Percentiles rank a stretch among this genome's conserved stretches.
phyloP scores from a whole-genome alignment of 805 yeast species.

The Yamadazyma scolyti region DNA sequence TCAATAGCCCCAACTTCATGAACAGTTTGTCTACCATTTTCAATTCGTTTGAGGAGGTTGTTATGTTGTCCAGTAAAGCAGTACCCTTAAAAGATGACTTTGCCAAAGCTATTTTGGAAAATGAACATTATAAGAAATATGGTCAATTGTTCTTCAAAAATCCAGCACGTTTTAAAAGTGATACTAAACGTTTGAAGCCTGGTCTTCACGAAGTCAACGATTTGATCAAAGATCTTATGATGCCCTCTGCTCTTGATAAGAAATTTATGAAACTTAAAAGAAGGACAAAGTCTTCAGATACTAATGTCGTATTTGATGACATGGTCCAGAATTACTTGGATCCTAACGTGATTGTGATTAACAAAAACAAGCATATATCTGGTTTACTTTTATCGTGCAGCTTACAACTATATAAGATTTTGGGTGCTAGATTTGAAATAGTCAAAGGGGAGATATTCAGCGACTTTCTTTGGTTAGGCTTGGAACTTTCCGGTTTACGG shows the following conservation, averaged over 20 bases:
- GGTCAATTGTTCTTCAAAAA: conserved; percentile 27
- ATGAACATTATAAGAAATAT: conserved; percentile 14
- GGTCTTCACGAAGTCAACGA: conserved; percentile 29
- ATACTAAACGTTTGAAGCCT: conserved; percentile 16
- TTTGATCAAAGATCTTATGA: conserved; percentile 17
- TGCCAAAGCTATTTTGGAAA: conserved; percentile 14
- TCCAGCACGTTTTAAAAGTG: conserved; percentile 18
- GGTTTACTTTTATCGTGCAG: conserved; percentile 26
- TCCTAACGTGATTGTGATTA: conserved; percentile 23
- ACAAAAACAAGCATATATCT: conserved; percentile 20
- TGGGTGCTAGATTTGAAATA: conserved; percentile 17
- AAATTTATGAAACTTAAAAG: conserved; percentile 15
- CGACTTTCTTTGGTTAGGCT: conserved; percentile 34
- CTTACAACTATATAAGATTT: conserved; percentile 19
- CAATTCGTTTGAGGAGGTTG: conserved; percentile 28
- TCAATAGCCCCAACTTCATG: conserved; percentile 13
- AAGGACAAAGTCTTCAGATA: conserved; percentile 7
- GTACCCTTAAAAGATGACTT: conserved; percentile 21
- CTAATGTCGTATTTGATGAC: conserved; percentile 18
- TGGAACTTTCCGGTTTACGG: conserved; percentile 24
- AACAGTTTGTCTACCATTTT: conserved; percentile 23
- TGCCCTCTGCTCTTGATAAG: conserved; percentile 17
- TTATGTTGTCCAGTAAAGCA: conserved; percentile 23
- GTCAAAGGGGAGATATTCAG: conserved; percentile 10
- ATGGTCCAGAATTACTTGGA: conserved; percentile 23